A percentile compares a stretch with the other conserved stretches of the same genome.
Evolutionary conservation across 495 filamentous ascomycete genomes (phyloP).

Genomic region (Platismatia glauca): DNA sequence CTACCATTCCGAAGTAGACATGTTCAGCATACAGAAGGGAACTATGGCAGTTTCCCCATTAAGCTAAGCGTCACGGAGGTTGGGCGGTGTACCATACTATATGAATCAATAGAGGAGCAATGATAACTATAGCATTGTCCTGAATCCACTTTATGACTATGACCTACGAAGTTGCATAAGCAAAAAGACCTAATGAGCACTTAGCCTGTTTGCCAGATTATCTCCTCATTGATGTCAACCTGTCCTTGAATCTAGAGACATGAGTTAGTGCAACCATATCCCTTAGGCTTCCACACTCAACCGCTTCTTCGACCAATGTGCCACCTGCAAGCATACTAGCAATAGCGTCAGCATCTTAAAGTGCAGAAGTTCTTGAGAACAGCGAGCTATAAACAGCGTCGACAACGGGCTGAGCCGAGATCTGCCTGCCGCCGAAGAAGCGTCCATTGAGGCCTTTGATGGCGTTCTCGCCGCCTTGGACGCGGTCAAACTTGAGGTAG

Average conservation of each 20-base stretch:
- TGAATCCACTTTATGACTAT: background rate
- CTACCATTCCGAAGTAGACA: background rate
- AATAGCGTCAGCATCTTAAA: conserved; percentile 28
- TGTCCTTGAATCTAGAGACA: background rate
- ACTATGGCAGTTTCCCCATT: background rate
- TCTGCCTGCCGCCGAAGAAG: conserved; percentile 83
- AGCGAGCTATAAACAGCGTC: conserved; percentile 97
- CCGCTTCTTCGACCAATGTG: background rate
- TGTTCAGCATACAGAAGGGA: background rate
- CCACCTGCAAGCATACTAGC: background rate
- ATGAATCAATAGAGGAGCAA: background rate
- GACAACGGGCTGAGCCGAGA: conserved; percentile 89
- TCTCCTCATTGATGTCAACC: background rate
- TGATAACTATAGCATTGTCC: background rate
- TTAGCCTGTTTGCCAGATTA: background rate
- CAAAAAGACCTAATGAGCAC: background rate
- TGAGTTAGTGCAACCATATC: background rate
- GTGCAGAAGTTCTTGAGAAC: conserved; percentile 77
- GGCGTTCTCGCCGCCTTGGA: conserved; percentile 90
- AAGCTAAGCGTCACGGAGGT: background rate
- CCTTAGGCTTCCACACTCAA: background rate
- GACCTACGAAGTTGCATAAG: background rate
- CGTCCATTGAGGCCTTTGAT: conserved; percentile 96
- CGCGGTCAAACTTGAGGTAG: conserved; percentile 94
- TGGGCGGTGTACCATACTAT: background rate